Conservation (phyloP, 2,329 filamentous ascomycete species). For the Emericellopsis atlantica region DNA sequence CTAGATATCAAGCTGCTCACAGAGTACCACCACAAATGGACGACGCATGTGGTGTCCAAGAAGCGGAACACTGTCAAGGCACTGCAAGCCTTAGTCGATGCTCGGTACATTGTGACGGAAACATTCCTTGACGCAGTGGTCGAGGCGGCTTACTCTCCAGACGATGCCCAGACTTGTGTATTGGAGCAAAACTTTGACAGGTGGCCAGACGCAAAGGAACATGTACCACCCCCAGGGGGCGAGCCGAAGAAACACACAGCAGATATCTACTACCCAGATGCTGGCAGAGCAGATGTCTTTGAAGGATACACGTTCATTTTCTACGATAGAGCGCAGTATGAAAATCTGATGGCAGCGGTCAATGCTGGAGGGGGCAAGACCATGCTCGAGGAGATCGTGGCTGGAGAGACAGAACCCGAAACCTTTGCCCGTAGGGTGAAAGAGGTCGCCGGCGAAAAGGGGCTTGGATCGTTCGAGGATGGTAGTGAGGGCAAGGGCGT, state of each 20-base stretch:
- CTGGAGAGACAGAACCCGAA: slow-evolving; percentile 52
- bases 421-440: slow-evolving; percentile 73
- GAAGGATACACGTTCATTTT: slow-evolving; percentile 84
- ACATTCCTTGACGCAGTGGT: slow-evolving; percentile 64
- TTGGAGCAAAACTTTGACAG: slow-evolving; percentile 73
- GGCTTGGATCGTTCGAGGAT: slow-evolving; percentile 49
- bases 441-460: slow-evolving; percentile 61
- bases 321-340: slow-evolving; percentile 62
- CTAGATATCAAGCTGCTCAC: slow-evolving; percentile 79
- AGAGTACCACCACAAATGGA: slow-evolving; percentile 57
- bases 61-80: slow-evolving; percentile 86
- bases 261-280: slow-evolving; percentile 60
- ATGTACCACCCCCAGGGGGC: slow-evolving; percentile 61
- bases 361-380: slow-evolving; percentile 76
- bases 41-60: slow-evolving; percentile 78
- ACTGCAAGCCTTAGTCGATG: slow-evolving; percentile 75
- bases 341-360: slow-evolving; percentile 62
- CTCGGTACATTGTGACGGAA: slow-evolving; percentile 61
- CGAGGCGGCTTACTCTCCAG: slow-evolving; percentile 33
- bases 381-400: slow-evolving; percentile 47
- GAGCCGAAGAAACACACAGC: slow-evolving; percentile 60
- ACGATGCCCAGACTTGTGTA: slow-evolving; percentile 21
- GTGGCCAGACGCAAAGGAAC: slow-evolving; percentile 65
- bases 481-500: slow-evolving; percentile 57
- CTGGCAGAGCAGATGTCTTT: slow-evolving; percentile 58